These are phyloP conservation scores for Aphanomyces cochlioides DNA, from an alignment of 352 stramenopile species.

Conservation along the genomic window DNA sequence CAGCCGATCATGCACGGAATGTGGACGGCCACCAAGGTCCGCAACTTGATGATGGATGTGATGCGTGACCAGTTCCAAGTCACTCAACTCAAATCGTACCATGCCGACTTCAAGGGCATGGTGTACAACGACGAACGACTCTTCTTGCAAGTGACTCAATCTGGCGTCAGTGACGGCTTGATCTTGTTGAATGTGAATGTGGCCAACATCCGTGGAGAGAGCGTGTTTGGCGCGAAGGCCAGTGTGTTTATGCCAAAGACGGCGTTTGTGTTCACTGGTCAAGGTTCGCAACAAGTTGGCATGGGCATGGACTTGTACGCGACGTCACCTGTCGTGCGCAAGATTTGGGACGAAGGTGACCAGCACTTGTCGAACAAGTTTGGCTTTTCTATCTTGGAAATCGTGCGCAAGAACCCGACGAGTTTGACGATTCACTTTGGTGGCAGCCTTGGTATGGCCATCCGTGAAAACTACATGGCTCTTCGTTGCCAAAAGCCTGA, in stretches of 20 bases:
- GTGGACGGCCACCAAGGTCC: slow-evolving; percentile 84
- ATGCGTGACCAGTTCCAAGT: slow-evolving; percentile 47
- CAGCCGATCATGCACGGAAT: slow-evolving; percentile 86
- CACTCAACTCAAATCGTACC: slow-evolving; percentile 65
- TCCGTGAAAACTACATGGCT: slow-evolving; percentile 84
- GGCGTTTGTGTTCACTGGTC: slow-evolving; percentile 84
- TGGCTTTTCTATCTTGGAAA: slow-evolving; percentile 86
- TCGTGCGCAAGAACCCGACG: slow-evolving; percentile 82
- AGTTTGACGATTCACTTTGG: slow-evolving; percentile 85
- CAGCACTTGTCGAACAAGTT: slow-evolving; percentile 64
- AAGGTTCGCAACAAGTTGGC: slow-evolving; percentile 72
- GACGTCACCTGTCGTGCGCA: slow-evolving; percentile 56
- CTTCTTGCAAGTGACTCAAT: slow-evolving; percentile 72
- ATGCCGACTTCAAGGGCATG: slow-evolving; percentile 83
- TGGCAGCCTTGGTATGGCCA: slow-evolving; percentile 65
- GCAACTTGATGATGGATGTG: slow-evolving; percentile 49
- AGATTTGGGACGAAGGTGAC: slow-evolving; percentile 81
- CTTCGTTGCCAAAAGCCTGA: slow-evolving; percentile 60
- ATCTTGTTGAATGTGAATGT: slow-evolving; percentile 75
- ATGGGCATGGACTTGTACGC: slow-evolving; percentile 90
- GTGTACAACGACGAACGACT: slow-evolving; percentile 81
- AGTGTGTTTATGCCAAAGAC: slow-evolving; percentile 63
- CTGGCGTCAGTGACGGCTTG: slow-evolving; percentile 53
- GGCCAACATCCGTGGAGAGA: slow-evolving; percentile 63
- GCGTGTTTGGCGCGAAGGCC: slow-evolving; percentile 65